phyloP scores from a whole-genome alignment of 805 yeast species.

The Wickerhamomyces mucosus region DNA sequence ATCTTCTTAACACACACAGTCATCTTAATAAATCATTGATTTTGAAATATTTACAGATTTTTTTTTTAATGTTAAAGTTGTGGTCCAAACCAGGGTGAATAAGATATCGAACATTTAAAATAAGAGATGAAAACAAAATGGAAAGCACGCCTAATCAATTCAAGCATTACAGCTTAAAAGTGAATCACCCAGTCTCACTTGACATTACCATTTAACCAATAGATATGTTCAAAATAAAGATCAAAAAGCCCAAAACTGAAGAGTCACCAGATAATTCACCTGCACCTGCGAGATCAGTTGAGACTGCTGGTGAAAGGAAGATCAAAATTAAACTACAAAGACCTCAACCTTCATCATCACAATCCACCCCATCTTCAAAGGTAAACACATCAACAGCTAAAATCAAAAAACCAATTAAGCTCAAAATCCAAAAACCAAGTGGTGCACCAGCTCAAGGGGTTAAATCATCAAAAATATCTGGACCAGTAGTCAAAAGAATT shows the following conservation, averaged over 20 bases:
- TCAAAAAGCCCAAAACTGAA: no score
- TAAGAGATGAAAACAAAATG: no score
- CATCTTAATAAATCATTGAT: no score
- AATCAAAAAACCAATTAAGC: not conserved
- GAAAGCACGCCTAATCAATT: no score
- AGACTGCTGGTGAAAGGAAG: conserved; percentile 8
- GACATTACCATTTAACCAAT: not conserved
- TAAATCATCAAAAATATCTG: not conserved
- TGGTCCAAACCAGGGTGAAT: no score
- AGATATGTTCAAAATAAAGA: not conserved
- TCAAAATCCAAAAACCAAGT: not conserved
- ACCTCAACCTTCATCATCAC: conserved; percentile 24
- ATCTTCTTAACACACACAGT: no score
- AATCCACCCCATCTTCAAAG: conserved; percentile 15
- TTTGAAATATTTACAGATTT: no score
- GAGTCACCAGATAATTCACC: no score
- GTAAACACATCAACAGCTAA: conserved; percentile 17
- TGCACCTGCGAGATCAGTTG: conserved; percentile 22
- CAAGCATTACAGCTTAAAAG: no score
- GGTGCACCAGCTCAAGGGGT: conserved; percentile 14
- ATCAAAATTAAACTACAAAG: not conserved
- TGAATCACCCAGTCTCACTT: no score
- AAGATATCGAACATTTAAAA: no score
- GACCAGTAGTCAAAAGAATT: conserved; percentile 16
- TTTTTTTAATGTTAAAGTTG: no score